A percentile compares a stretch with the other conserved stretches of the same genome.
phyloP scores from a whole-genome alignment of 257 asterid species.

The Fraxinus pennsylvanica region DNA sequence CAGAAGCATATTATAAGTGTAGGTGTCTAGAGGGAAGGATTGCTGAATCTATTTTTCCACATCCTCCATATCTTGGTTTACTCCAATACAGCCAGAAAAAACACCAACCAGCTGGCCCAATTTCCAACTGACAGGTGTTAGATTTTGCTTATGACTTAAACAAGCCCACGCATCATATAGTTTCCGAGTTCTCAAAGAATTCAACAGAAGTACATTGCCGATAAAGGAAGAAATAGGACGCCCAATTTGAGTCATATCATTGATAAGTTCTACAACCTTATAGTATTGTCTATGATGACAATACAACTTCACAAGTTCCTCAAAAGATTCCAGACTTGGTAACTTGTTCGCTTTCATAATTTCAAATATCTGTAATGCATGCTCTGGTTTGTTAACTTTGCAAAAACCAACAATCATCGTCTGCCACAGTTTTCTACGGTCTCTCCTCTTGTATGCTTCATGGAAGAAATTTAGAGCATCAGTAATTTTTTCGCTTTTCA shows the following conservation, averaged over 20 bases:
- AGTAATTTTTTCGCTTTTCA: constrained; percentile 40
- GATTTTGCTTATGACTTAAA: constrained; percentile 31
- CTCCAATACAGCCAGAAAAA: constrained; percentile 54
- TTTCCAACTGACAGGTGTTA: constrained; percentile 46
- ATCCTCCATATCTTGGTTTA: constrained; percentile 36
- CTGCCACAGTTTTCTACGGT: constrained; percentile 44
- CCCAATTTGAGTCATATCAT: constrained; percentile 60
- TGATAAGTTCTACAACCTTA: constrained; percentile 52
- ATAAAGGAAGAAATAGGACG: constrained; percentile 66
- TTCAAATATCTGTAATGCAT: constrained; percentile 50
- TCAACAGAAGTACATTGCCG: constrained; percentile 71
- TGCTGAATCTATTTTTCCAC: constrained; percentile 50
- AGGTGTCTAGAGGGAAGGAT: constrained; percentile 59
- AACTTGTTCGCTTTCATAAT: constrained; percentile 41
- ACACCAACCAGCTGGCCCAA: constrained; percentile 64
- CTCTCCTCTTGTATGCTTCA: constrained; percentile 38
- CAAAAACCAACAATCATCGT: constrained; percentile 68
- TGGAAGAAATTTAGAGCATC: constrained; percentile 52
- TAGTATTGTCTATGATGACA: constrained; percentile 45
- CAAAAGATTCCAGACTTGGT: constrained; percentile 71
- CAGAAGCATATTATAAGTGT: constrained; percentile 70
- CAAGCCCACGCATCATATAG: constrained; percentile 49
- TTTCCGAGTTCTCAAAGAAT: constrained; percentile 48
- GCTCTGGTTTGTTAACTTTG: constrained; percentile 39
- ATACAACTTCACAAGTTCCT: constrained; percentile 64